Evolutionary conservation across 2,329 filamentous ascomycete genomes (phyloP).

Genomic region (Pyricularia sp.): DNA sequence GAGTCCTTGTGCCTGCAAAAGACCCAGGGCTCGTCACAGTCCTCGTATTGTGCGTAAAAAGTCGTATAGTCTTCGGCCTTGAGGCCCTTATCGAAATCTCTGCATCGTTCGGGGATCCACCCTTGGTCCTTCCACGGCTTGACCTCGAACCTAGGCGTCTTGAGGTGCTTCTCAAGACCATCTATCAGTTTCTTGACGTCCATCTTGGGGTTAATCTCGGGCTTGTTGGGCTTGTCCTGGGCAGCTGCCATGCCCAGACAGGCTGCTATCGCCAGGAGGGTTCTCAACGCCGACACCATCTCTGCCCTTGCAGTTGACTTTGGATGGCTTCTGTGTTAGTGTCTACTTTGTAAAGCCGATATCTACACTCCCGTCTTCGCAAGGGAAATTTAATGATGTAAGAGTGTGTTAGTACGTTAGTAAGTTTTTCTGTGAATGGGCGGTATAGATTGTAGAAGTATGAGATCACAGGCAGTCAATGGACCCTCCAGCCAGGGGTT

Average conservation of each 20-base stretch:
- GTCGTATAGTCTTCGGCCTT: neutral
- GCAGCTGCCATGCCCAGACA: neutral
- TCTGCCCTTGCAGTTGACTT: neutral
- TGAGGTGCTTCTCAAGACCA: neutral
- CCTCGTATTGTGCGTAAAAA: neutral
- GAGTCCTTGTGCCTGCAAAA: neutral
- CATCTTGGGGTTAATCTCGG: neutral
- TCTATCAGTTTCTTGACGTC: neutral
- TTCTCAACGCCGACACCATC: neutral
- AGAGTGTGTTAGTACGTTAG: neutral
- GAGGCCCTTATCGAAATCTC: neutral
- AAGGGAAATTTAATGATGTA: neutral
- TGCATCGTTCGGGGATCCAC: neutral
- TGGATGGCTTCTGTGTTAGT: neutral
- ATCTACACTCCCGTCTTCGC: neutral
- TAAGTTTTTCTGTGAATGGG: neutral
- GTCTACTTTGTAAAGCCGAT: neutral
- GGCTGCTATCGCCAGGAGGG: neutral
- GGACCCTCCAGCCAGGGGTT: neutral
- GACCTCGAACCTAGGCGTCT: neutral
- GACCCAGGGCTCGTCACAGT: constrained; percentile 1
- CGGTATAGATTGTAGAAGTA: neutral
- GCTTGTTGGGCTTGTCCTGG: constrained; percentile 1
- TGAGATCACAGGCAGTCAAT: neutral
- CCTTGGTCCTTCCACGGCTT: constrained; percentile 1